Evolutionary conservation across 345 rosid species (phyloP).

Genomic region (Crucihimalaya himalaica): DNA sequence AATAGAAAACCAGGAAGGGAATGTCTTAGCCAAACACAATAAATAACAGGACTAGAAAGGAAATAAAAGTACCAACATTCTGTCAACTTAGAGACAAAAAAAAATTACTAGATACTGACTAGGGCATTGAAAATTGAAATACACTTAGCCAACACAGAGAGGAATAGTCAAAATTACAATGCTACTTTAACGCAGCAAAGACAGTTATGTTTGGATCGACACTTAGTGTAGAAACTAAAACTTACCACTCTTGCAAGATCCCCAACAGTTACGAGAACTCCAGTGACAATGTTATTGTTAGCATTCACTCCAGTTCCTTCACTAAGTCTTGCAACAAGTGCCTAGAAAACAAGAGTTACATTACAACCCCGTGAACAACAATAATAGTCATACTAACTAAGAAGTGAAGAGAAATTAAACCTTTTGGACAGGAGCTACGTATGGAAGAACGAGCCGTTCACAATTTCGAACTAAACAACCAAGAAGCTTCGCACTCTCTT

Average conservation of each 20-base stretch:
- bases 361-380: conserved; percentile 21
- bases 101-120: background rate
- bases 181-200: conserved; percentile 18
- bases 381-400: conserved; percentile 16
- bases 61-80: conserved; percentile 11
- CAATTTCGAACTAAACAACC: conserved; percentile 98
- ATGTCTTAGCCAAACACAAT: conserved; percentile 24
- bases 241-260: conserved; percentile 99
- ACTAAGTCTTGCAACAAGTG: conserved; percentile 87
- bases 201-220: background rate
- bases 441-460: conserved; percentile 87
- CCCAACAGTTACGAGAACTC: conserved; percentile 97
- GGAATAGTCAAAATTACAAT: conserved; percentile 13
- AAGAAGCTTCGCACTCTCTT: conserved; percentile 96
- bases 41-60: conserved; percentile 9
- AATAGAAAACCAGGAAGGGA: background rate
- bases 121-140: conserved; percentile 23
- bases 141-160: conserved; percentile 28
- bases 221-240: conserved; percentile 23
- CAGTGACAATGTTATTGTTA: conserved; percentile 82
- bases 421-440: conserved; percentile 96
- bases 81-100: conserved; percentile 16
- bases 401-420: conserved; percentile 46
- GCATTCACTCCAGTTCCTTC: conserved; percentile 88
- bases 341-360: conserved; percentile 55